Evolutionary conservation across 2,329 filamentous ascomycete species (phyloP).

Genomic region (Phoma sp.): DNA sequence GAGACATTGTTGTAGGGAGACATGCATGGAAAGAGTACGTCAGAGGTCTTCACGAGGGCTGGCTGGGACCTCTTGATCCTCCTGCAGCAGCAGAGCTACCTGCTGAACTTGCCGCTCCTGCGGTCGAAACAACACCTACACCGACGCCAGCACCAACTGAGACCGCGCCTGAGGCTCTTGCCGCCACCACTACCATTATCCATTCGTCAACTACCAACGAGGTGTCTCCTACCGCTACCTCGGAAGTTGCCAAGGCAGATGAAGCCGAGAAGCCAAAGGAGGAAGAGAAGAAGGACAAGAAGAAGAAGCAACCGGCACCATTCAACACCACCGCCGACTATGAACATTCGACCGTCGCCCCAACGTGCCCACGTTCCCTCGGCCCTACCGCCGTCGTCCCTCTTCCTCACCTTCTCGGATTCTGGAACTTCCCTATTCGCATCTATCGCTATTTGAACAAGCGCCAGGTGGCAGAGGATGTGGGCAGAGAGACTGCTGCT

Average conservation of each 20-base stretch:
- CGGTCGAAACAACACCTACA: constrained; percentile 14
- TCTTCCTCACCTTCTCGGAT: constrained; percentile 90
- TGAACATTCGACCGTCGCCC: constrained; percentile 66
- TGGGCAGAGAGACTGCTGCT: constrained; percentile 86
- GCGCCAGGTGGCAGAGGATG: constrained; percentile 81
- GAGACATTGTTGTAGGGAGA: constrained; percentile 87
- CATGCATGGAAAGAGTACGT: constrained; percentile 99
- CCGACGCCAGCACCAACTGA: constrained; percentile 15
- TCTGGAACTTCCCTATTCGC: constrained; percentile 85
- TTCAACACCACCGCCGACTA: constrained; percentile 79
- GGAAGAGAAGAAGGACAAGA: constrained; percentile 54
- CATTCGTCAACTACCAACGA: constrained; percentile 36
- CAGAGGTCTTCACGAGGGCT: constrained; percentile 91
- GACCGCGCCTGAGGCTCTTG: constrained; percentile 20
- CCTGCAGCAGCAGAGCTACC: constrained; percentile 50
- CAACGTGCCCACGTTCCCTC: constrained; percentile 72
- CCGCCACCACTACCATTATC: constrained; percentile 19
- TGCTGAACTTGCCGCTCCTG: constrained; percentile 28
- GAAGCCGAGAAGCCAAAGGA: constrained; percentile 42
- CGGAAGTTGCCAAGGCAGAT: constrained; percentile 34
- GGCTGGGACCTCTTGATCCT: constrained; percentile 82
- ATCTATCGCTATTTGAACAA: constrained; percentile 88
- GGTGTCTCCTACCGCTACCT: constrained; percentile 41
- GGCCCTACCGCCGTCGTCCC: constrained; percentile 74
- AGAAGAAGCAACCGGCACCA: constrained; percentile 68